Percentiles rank a stretch among this genome's conserved stretches.
phyloP scores from a whole-genome alignment of 805 yeast species.

The Zygoascus biomembranicola region DNA sequence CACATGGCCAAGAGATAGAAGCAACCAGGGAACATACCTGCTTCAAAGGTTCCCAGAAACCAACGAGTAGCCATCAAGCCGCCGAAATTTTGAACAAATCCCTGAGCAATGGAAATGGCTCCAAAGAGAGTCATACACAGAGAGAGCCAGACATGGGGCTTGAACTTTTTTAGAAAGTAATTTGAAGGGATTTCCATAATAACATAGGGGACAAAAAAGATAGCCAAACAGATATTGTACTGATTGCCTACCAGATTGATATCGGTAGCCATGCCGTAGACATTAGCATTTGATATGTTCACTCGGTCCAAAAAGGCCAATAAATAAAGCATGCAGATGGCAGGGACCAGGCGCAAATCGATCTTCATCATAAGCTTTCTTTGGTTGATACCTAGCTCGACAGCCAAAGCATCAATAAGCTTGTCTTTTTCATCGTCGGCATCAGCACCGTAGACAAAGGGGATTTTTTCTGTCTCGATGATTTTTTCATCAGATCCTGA shows the following conservation, averaged over 20 bases:
- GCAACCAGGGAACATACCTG: slow-evolving; percentile 68
- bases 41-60: slow-evolving; percentile 58
- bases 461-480: neutral
- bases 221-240: slow-evolving; percentile 56
- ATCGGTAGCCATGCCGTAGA: slow-evolving; percentile 56
- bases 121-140: slow-evolving; percentile 57
- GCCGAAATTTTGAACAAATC: slow-evolving; percentile 51
- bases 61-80: slow-evolving; percentile 56
- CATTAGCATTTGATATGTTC: slow-evolving; percentile 72
- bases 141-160: slow-evolving; percentile 60
- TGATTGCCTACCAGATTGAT: slow-evolving; percentile 48
- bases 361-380: slow-evolving; percentile 51
- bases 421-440: slow-evolving; percentile 2
- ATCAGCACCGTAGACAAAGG: neutral
- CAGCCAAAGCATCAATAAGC: slow-evolving; percentile 31
- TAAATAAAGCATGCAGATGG: slow-evolving; percentile 67
- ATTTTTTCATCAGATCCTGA: neutral
- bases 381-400: slow-evolving; percentile 44
- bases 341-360: slow-evolving; percentile 63
- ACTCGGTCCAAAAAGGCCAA: slow-evolving; percentile 75
- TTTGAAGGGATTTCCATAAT: slow-evolving; percentile 58
- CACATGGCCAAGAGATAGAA: slow-evolving; percentile 62
- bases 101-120: slow-evolving; percentile 55
- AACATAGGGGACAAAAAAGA: slow-evolving; percentile 66
- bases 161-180: slow-evolving; percentile 46